A percentile compares a stretch with the other conserved stretches of the same genome.
phyloP scores from a whole-genome alignment of 495 filamentous ascomycete genomes.

The Aspergillus affinis region DNA sequence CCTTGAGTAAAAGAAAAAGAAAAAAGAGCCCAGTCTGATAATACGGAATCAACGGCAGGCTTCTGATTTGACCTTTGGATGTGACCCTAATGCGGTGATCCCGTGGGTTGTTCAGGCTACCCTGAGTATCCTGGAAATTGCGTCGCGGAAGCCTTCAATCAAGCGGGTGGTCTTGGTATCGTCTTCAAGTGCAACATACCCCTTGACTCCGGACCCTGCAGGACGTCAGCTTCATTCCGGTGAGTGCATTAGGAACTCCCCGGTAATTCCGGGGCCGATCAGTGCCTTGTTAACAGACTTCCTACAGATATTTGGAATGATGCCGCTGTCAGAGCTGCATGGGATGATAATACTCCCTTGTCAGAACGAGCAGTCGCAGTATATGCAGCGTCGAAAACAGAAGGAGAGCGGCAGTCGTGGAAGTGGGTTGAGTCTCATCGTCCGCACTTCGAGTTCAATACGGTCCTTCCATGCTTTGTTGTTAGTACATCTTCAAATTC shows the following conservation, averaged over 20 bases:
- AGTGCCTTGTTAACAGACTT: too few relatives aligned
- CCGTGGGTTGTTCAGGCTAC: conserved; percentile 38
- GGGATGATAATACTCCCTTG: too few relatives aligned
- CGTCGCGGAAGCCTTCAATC: conserved; percentile 41
- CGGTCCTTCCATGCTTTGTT: conserved; percentile 47
- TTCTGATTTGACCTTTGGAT: conserved; percentile 35
- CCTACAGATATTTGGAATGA: conserved; percentile 53
- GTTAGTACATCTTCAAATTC: too few relatives aligned
- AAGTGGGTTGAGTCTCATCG: conserved; percentile 50
- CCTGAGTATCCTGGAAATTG: conserved; percentile 41
- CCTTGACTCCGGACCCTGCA: too few relatives aligned
- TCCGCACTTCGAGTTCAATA: conserved; percentile 48
- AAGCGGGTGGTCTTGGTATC: conserved; percentile 54
- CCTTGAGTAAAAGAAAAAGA: too few relatives aligned
- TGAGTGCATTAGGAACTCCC: too few relatives aligned
- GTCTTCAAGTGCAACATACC: conserved; percentile 37
- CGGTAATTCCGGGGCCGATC: too few relatives aligned
- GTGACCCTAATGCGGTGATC: conserved; percentile 45
- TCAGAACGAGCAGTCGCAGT: conserved; percentile 43
- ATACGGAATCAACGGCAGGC: too few relatives aligned
- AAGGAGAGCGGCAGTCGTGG: conserved; percentile 53
- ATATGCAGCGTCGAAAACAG: conserved; percentile 56
- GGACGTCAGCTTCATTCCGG: too few relatives aligned
- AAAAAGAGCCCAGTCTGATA: too few relatives aligned
- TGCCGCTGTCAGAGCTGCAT: conserved; percentile 30